Base-by-base conservation (phyloP, 441 rosid species). In the Arabidopsis hybrid region DNA sequence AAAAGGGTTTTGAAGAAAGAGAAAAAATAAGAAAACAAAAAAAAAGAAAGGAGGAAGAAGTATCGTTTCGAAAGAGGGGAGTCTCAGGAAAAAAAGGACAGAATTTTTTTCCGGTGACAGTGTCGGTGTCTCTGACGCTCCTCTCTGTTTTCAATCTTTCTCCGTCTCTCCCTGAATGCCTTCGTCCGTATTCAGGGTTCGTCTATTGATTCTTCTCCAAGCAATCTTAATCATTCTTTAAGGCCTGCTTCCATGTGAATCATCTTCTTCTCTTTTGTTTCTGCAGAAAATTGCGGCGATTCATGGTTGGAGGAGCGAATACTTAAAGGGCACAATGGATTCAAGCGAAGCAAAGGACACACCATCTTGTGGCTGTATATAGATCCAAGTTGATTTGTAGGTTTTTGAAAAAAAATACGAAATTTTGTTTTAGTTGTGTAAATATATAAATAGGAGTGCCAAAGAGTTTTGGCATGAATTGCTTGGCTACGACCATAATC, bases 151-250 rank as follows among this genome's bases (percentile, higher is more conserved):
- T 72, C 80, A 71, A 64, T 85, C 85, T 83, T 86, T 85, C 78
- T 86, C 83, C 85, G 82, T 85, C 86, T 82, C 82, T 83, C 84
- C 86, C 86, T 88, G 89, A 87, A 92, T 88, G 92, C 91, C 81
- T 90, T 82, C 70, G 76, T 79, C 86, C 69, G 87, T 87, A 87
- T 90, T 92, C 94, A 83, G 92, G 92, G 92, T 89, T 36, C 50
- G 73, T 78, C 13, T 0, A 56, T 62, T 40, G 8, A 32, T 21
- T 57, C 49, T 63, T 12, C 60, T 29, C 12, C 67, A 56, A 38
- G 61, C 45, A 55, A 35, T 16, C 38, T 60, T 55, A 1, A 34
- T 26, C 12, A 26, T 78, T 39, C 36, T 72, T 60, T 14, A 5
- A 8, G 49, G 11, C 8, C 47, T 60, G 3, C 18, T 0, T 31